A percentile compares a stretch with the other conserved stretches of the same genome.
phyloP scores from a whole-genome alignment of 345 rosid species.

The Fremontodendron californicum region DNA sequence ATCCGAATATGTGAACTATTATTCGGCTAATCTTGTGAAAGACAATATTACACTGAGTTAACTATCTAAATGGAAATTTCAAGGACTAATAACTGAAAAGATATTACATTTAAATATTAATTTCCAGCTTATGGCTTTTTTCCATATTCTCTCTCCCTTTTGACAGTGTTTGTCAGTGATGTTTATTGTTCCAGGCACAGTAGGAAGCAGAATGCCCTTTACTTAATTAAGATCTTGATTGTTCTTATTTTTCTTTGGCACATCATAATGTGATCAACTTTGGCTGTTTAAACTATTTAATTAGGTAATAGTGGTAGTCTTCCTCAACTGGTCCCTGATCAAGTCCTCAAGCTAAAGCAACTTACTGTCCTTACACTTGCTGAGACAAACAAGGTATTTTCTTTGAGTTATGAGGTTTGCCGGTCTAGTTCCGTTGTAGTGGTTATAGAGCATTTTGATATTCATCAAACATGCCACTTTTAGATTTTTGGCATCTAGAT shows the following conservation, averaged over 20 bases:
- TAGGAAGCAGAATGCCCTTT: background rate
- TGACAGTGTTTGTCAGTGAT: background rate
- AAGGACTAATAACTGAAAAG: background rate
- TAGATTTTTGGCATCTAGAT: background rate
- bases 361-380: constrained; percentile 93
- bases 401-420: background rate
- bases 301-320: constrained; percentile 57
- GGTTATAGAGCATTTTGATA: background rate
- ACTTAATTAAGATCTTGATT: background rate
- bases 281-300: constrained; percentile 10
- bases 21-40: background rate
- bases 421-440: background rate
- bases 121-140: background rate
- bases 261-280: constrained; percentile 1
- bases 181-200: background rate
- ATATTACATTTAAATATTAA: background rate
- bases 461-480: background rate
- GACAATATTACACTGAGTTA: background rate
- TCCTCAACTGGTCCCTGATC: constrained; percentile 66
- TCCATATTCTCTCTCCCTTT: background rate
- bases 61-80: background rate
- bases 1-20: background rate
- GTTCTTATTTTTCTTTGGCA: background rate
- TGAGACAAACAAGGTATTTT: constrained; percentile 71
- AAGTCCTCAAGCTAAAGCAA: constrained; percentile 84